Conservation (phyloP, 2,329 filamentous ascomycete genomes). For the Aureobasidium sp. region DNA sequence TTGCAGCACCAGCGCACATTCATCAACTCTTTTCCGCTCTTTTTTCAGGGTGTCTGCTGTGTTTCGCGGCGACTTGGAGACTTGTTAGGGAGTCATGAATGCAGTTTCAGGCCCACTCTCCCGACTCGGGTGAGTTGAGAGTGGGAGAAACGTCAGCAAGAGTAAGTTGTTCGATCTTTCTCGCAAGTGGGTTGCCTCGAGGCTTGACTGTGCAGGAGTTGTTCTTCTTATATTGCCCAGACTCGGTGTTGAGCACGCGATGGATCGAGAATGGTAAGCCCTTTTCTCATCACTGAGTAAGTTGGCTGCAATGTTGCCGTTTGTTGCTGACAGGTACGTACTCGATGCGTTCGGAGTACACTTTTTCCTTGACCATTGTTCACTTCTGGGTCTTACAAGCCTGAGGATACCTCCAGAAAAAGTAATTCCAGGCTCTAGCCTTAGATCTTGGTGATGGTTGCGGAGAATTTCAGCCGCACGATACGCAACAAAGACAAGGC, state of each 20-base stretch:
- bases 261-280: neutral
- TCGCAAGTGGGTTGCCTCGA: neutral
- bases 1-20: neutral
- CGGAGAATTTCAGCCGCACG: neutral
- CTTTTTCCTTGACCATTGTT: neutral
- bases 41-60: neutral
- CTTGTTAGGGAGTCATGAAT: neutral
- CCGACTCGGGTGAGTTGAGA: neutral
- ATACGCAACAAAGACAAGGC: neutral
- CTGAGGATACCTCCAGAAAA: neutral
- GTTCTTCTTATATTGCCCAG: neutral
- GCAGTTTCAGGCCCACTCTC: too few species aligned
- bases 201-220: neutral
- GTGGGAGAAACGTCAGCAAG: neutral
- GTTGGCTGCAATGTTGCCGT: neutral
- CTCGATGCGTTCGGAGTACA: neutral
- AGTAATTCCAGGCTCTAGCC: neutral
- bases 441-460: neutral
- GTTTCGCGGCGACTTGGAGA: neutral
- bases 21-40: neutral
- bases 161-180: neutral
- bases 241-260: neutral
- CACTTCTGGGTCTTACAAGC: neutral
- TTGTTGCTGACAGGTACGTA: slow-evolving; percentile 3
- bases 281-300: neutral